Percentiles rank a stretch among this genome's conserved stretches.
phyloP scores from a whole-genome alignment of 1,139 yeast genomes.

The Nadsonia starkeyi-henricii region DNA sequence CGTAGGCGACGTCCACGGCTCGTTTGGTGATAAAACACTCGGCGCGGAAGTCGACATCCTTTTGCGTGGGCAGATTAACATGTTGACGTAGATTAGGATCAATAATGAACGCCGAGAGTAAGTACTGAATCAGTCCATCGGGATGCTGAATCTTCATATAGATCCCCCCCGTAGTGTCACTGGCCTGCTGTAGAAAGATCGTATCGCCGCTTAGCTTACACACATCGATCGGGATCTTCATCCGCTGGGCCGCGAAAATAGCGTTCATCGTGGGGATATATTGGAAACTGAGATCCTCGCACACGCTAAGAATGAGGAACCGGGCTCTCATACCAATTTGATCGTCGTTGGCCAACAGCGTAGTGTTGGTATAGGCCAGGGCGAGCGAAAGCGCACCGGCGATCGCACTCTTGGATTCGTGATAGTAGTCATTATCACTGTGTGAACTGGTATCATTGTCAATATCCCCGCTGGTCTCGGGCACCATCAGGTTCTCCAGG shows the following conservation, averaged over 20 bases:
- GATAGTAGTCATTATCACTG: background rate
- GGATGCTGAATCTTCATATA: conserved; percentile 65
- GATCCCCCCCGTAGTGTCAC: conserved; percentile 89
- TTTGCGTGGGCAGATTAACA: conserved; percentile 68
- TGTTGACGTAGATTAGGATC: conserved; percentile 71
- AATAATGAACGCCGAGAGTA: conserved; percentile 50
- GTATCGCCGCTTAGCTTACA: conserved; percentile 70
- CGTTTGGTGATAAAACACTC: conserved; percentile 84
- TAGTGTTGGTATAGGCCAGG: conserved; percentile 59
- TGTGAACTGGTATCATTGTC: background rate
- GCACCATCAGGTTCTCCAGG: conserved; percentile 35
- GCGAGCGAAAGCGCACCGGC: conserved; percentile 75
- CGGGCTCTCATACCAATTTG: conserved; percentile 57
- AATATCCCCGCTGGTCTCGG: conserved; percentile 13
- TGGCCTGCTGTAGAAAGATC: conserved; percentile 85
- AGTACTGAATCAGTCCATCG: conserved; percentile 63
- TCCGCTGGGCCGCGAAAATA: conserved; percentile 89
- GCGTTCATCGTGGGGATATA: conserved; percentile 93
- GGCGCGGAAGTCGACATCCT: conserved; percentile 85
- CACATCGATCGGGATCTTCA: conserved; percentile 80
- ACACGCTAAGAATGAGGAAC: conserved; percentile 57
- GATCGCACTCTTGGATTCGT: conserved; percentile 32
- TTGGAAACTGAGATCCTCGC: conserved; percentile 50
- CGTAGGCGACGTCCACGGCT: conserved; percentile 85
- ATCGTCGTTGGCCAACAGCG: conserved; percentile 14